Conservation (phyloP, 441 rosid species). For the Gossypium gossypioides region DNA sequence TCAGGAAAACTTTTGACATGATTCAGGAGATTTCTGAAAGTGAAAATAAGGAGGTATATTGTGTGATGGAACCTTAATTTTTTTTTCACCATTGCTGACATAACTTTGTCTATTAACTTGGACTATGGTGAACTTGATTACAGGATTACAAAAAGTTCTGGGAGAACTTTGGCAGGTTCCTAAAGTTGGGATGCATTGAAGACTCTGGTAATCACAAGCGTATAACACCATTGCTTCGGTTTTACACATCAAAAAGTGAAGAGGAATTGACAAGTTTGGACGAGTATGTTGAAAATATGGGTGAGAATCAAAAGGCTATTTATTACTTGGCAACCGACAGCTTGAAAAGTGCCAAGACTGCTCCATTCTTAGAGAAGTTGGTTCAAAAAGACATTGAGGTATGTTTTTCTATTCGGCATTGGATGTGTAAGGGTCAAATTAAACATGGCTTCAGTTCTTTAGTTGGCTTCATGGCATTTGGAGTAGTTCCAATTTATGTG, state of each 20-base stretch:
- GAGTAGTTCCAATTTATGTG: neutral
- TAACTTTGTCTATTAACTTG: neutral
- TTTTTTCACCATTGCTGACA: neutral
- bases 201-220: slow-evolving; percentile 91
- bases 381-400: slow-evolving; percentile 78
- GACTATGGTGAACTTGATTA: slow-evolving; percentile 12
- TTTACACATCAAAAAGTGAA: slow-evolving; percentile 73
- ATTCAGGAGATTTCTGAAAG: slow-evolving; percentile 77
- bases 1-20: slow-evolving; percentile 92
- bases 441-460: neutral
- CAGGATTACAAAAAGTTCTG: slow-evolving; percentile 95
- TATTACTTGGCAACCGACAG: slow-evolving; percentile 87
- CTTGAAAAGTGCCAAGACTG: slow-evolving; percentile 78
- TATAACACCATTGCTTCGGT: slow-evolving; percentile 70
- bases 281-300: slow-evolving; percentile 89
- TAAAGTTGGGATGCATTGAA: slow-evolving; percentile 89
- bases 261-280: slow-evolving; percentile 75
- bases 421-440: neutral
- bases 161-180: slow-evolving; percentile 88
- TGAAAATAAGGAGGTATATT: slow-evolving; percentile 79
- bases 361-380: slow-evolving; percentile 91
- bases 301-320: slow-evolving; percentile 80
- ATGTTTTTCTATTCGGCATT: neutral
- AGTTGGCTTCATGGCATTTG: neutral
- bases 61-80: neutral